Base-by-base conservation (phyloP, 306 rosid genomes). In the Heteromeles arbutifolia region DNA sequence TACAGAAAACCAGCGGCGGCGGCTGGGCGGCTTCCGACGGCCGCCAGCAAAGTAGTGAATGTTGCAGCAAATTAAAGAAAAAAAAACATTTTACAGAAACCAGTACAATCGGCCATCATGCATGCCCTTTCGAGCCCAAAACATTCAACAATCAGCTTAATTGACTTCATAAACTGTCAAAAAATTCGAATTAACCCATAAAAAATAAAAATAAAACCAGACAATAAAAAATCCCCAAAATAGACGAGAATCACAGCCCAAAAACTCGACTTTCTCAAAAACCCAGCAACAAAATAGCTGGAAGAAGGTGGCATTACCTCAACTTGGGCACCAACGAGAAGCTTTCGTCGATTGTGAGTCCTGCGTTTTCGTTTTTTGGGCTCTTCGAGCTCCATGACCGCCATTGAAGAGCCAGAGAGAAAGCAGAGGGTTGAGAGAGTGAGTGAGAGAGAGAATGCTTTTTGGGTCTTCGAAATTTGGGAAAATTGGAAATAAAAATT, bases 301-400 rank as follows among this genome's bases (percentile, higher is more conserved):
- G 18, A 26, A 43, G 19, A n/a, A 18, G 70, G 28, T 56, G 8
- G 58, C 78, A 79, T 48, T 82, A 84, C 90, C 90, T 87, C 90
- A 6, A 87, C 85, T 79, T 28, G 67, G 67, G 69, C 83, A 57
- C 67, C 45, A 48, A 44, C 56, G n/a, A 56, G 22, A 50, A 84
- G 83, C 80, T 79, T 84, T 57, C 75, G 72, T 41, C 64, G 12
- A 8, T 11, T 12, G 24, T 19, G 37, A 10, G 37, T 14, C 24
- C 71, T 73, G 3, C 82, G 70, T 50, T 72, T 84, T 48, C 80
- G 80, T 74, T 74, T 48, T 48, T 5, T 48, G 53, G 53, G 53
- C 11, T 72, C 68, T 52, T 59, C 80, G 28, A 69, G 37, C 31
- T 71, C 79, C 75, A 25, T 67, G 22, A 52, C 76, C 75, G 80